Evolutionary conservation across 768 basidiomycete species (phyloP).

Genomic region (Melanogaster broomeanus): DNA sequence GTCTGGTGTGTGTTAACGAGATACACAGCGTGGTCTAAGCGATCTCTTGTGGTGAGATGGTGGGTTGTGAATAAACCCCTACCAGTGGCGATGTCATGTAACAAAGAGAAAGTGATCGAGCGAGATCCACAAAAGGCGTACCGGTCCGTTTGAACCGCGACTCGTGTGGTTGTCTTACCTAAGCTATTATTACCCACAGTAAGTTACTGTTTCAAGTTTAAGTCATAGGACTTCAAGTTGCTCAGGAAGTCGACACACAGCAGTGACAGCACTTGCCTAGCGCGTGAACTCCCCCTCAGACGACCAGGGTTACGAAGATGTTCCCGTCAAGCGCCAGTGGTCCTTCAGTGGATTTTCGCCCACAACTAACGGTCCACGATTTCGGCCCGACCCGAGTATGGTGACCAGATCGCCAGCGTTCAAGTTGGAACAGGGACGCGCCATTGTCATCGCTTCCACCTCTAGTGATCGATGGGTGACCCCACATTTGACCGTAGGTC

Average conservation of each 20-base stretch:
- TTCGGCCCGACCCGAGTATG: constrained; percentile 10
- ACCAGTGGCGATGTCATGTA: constrained; percentile 1
- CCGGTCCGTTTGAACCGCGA: too few species aligned
- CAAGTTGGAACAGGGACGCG: constrained; percentile 20
- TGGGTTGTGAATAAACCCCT: background rate
- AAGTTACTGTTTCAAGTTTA: too few species aligned
- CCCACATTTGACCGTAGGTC: constrained; percentile 10
- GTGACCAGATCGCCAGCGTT: background rate
- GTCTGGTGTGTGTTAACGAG: background rate
- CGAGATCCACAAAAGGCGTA: too few species aligned
- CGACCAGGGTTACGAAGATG: background rate
- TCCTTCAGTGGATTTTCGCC: background rate
- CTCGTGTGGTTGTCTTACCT: too few species aligned
- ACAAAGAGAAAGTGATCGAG: too few species aligned
- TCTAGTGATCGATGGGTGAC: constrained; percentile 20
- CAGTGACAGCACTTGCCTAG: too few species aligned
- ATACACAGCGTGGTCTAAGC: too few species aligned
- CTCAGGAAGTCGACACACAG: too few species aligned
- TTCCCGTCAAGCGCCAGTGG: background rate
- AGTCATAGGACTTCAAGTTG: too few species aligned
- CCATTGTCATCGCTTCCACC: constrained; percentile 15
- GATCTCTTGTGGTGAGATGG: background rate
- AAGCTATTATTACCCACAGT: too few species aligned
- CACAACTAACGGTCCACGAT: constrained; percentile 20
- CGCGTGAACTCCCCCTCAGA: too few species aligned